phyloP scores from a whole-genome alignment of 208 protist genomes.

The Vickermania spadyakhi region DNA sequence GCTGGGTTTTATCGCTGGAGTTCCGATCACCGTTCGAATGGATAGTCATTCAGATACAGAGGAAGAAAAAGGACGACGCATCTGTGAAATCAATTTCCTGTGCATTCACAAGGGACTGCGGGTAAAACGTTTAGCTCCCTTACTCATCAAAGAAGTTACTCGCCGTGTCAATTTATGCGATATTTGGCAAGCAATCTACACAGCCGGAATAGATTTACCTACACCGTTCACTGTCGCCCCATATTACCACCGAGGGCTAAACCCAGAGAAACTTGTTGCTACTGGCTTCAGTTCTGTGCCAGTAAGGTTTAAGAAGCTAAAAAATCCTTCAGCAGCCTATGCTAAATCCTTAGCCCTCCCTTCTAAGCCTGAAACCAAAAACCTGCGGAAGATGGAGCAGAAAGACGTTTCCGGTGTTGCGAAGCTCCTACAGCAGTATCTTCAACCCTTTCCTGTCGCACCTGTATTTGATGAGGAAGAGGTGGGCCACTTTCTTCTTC shows the following conservation, averaged over 20 bases:
- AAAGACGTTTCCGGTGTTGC: constrained; percentile 71
- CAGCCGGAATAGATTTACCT: constrained; percentile 94
- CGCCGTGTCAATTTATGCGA: constrained; percentile 94
- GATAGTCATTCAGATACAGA: constrained; percentile 24
- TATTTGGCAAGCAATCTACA: constrained; percentile 98
- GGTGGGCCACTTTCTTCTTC: constrained; percentile 94
- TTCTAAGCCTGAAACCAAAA: constrained; percentile 26
- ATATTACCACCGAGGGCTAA: constrained; percentile 98
- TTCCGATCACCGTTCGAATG: constrained; percentile 88
- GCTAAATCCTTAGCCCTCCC: constrained; percentile 70
- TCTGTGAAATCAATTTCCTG: constrained; percentile 99
- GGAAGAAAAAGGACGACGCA: constrained; percentile 33
- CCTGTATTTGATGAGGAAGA: constrained; percentile 92
- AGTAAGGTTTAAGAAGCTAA: constrained; percentile 46
- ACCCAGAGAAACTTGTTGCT: constrained; percentile 96
- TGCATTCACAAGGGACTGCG: constrained; percentile 99
- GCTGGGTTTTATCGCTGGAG: constrained; percentile 96
- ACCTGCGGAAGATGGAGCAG: constrained; percentile 66
- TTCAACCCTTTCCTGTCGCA: constrained; percentile 71
- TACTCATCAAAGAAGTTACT: constrained; percentile 99
- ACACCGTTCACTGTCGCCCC: constrained; percentile 90
- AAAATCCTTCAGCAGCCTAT: constrained; percentile 75
- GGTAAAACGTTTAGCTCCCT: constrained; percentile 94
- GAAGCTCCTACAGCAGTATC: constrained; percentile 72
- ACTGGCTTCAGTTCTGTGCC: constrained; percentile 73